Evolutionary conservation across 495 filamentous ascomycete genomes (phyloP), one percentile per base, ranked within the genome.

Genomic region (Chaetomidium leptoderma): DNA sequence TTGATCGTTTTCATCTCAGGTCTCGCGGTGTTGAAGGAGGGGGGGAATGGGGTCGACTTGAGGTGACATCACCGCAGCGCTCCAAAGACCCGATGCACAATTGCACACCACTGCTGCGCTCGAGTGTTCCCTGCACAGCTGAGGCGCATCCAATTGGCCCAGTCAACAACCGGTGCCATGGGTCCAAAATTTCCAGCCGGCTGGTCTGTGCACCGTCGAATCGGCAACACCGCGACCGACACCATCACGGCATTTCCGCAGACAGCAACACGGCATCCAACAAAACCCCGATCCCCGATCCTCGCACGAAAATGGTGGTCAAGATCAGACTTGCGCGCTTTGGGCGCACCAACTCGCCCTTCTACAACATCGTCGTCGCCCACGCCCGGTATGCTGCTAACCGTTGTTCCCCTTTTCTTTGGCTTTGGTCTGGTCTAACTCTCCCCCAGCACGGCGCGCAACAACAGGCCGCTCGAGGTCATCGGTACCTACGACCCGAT

Each of bases 341-440:
- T 70, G 93, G 95, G 63, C 88, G 88, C 74, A 83, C 78, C 53
- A 89, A 92, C 70, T 66, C 80, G 26, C 92, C 93, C 3, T 87
- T 95, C 68, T 98, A 95, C 81, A 98, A 98, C 76, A 96, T 98
- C 60, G 90, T 97, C 52, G 90, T 98, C 56, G 81, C 90, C 23
- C 92, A 97, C 61, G 92, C 93, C n/a, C 84, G 92, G 92, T 96
- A 83, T 55, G 76, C 72, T 4, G 2, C 24, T 9, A 14, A 14
- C 13, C 16, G 47, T 21, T n/a, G 32, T 50, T 29, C 24, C 29
- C 2, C 50, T 53, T 49, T 42, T 42, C 52, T 33, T 50, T 32
- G 24, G 29, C 39, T 42, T 17, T 54, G 14, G 6, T 6, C 44
- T 6, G 16, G 36, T 24, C 45, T 55, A 56, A 60, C 44, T 21